Base-by-base conservation (phyloP, 306 rosid species). In the Trifolium pratense region DNA sequence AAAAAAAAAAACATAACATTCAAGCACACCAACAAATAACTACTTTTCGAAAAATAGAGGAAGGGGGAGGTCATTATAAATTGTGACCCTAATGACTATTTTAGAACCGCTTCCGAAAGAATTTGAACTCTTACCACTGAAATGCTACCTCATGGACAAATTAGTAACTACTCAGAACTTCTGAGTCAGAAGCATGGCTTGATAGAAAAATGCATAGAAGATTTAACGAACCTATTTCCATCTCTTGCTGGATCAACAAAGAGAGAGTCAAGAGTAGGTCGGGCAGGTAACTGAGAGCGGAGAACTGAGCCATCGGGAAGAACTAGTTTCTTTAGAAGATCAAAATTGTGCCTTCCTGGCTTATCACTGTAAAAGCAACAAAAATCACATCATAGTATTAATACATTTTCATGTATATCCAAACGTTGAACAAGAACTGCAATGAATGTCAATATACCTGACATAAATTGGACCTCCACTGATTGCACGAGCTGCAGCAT, bases 161-260 rank as follows among this genome's bases (percentile, higher is more conserved):
- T 15, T 13, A 43, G n/a, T 5, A 4, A 43, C 16, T 43, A 13
- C 49, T 43, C 6, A 1, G n/a, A n/a, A n/a, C n/a, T n/a, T n/a
- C n/a, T n/a, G n/a, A n/a, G n/a, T n/a, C n/a, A n/a, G 26, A 15
- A 62, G 39, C 25, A 61, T 31, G 14, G 15, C 5, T 5, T 9
- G 13, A 6, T 81, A 20, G 34, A 61, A 67, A 57, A 8, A 39
- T 36, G 39, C 39, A 36, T 1, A 26, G 18, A 21, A 65, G 5
- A 26, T 26, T 59, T 37, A 7, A 49, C 81, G 48, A 53, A 91
- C 99, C 97, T 95, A 9, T 78, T 79, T 13, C 93, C 89, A 73
- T 95, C 99, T 86, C 99, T 83, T 2, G 99, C 96, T n/a, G 99
- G 99, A 85, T 94, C 99, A 58, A 16, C 82, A 66, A 94, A 94